Conservation (phyloP, 2,329 filamentous ascomycete species). For the Emmonsiellopsis sp. region DNA sequence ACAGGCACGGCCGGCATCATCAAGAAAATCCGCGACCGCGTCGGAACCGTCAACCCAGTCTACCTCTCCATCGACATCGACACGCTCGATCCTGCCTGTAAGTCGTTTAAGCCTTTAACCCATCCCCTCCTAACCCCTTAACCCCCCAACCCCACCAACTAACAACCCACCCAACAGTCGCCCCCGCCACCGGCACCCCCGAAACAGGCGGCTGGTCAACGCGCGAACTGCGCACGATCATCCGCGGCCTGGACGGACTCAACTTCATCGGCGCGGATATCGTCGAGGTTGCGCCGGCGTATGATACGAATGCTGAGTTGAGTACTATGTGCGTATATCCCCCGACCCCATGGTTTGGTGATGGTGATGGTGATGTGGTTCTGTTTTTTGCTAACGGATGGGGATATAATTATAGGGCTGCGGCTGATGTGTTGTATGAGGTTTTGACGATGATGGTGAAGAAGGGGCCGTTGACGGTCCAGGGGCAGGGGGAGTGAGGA, state of each 20-base stretch:
- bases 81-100: constrained; percentile 72
- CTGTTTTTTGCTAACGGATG: not conserved
- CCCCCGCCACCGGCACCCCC: constrained; percentile 47
- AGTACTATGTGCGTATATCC: constrained; percentile 36
- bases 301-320: constrained; percentile 52
- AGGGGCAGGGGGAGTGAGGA: too few species aligned
- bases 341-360: not conserved
- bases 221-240: constrained; percentile 49
- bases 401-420: constrained; percentile 21
- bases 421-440: constrained; percentile 59
- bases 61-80: constrained; percentile 84
- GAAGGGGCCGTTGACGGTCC: constrained; percentile 55
- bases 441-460: constrained; percentile 78
- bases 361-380: too few species aligned
- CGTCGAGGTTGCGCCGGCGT: constrained; percentile 54
- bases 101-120: constrained; percentile 17
- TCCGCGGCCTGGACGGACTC: constrained; percentile 50
- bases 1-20: constrained; percentile 61
- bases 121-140: too few species aligned
- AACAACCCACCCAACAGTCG: constrained; percentile 18
- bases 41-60: constrained; percentile 65
- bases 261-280: constrained; percentile 53
- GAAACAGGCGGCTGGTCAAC: constrained; percentile 56
- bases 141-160: not conserved
- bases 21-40: constrained; percentile 64